Evolutionary conservation across 2,329 filamentous ascomycete genomes (phyloP).

Genomic region (Sporothrix brasiliensis): DNA sequence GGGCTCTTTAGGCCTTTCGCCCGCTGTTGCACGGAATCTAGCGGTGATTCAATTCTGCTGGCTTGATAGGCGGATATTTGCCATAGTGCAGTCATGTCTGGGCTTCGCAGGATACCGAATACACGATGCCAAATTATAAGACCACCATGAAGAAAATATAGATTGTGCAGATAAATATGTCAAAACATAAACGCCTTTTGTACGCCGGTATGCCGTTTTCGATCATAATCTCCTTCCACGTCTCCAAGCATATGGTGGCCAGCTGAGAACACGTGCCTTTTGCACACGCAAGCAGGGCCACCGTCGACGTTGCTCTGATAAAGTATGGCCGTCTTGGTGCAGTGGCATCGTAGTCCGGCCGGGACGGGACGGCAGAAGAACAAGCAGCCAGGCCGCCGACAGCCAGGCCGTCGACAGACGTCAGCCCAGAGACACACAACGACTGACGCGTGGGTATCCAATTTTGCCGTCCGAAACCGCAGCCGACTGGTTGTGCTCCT

Average conservation of each 20-base stretch:
- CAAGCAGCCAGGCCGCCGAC: no score
- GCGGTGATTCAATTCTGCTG: neutral
- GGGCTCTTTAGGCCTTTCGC: neutral
- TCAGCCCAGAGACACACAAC: neutral
- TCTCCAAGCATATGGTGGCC: neutral
- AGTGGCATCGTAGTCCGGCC: no score
- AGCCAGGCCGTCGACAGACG: no score
- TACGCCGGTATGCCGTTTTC: constrained; percentile 16
- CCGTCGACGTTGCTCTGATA: no score
- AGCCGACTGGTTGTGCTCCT: neutral
- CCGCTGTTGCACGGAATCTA: neutral
- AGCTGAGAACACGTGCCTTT: neutral
- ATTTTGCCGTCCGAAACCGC: neutral
- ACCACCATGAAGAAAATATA: neutral
- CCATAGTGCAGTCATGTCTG: neutral
- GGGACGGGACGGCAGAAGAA: no score
- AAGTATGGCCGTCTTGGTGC: no score
- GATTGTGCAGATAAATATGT: constrained; percentile 5
- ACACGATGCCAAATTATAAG: neutral
- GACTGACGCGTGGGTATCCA: neutral
- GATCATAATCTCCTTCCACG: constrained; percentile 18
- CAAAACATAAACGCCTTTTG: constrained; percentile 20
- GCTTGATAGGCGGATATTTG: no score
- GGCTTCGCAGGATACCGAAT: neutral
- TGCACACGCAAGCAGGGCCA: neutral